Conservation (phyloP, 495 filamentous ascomycete genomes). For the Tuber calosporum region DNA sequence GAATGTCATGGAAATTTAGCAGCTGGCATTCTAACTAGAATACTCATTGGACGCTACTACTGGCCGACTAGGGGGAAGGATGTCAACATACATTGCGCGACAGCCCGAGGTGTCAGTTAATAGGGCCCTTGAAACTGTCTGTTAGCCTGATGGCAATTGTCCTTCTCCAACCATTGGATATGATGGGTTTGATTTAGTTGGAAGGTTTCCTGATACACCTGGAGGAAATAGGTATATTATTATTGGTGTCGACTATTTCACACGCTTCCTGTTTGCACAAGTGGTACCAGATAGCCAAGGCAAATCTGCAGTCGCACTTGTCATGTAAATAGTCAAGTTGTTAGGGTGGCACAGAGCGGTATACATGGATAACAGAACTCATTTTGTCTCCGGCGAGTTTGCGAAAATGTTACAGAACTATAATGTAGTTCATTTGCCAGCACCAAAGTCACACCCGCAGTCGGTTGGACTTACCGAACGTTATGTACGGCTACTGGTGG, state of each 20-base stretch:
- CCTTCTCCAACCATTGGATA: not conserved
- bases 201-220: not conserved
- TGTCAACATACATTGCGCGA: not conserved
- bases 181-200: too few species aligned
- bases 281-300: not conserved
- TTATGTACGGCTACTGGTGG: too few species aligned
- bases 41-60: constrained; percentile 11
- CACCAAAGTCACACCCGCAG: too few species aligned
- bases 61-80: constrained; percentile 5
- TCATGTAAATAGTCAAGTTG: not conserved
- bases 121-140: not conserved
- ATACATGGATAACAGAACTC: too few species aligned
- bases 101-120: not conserved
- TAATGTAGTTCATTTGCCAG: too few species aligned
- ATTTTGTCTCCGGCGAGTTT: too few species aligned
- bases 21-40: not conserved
- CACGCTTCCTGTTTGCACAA: not conserved
- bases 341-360: constrained; percentile 6
- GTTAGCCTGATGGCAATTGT: not conserved
- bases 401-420: too few species aligned
- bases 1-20: constrained; percentile 14
- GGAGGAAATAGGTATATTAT: not conserved
- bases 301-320: not conserved
- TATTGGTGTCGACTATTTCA: not conserved
- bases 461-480: too few species aligned